phyloP scores from a whole-genome alignment of 495 filamentous ascomycete genomes.

The Penicillium crystallinum region DNA sequence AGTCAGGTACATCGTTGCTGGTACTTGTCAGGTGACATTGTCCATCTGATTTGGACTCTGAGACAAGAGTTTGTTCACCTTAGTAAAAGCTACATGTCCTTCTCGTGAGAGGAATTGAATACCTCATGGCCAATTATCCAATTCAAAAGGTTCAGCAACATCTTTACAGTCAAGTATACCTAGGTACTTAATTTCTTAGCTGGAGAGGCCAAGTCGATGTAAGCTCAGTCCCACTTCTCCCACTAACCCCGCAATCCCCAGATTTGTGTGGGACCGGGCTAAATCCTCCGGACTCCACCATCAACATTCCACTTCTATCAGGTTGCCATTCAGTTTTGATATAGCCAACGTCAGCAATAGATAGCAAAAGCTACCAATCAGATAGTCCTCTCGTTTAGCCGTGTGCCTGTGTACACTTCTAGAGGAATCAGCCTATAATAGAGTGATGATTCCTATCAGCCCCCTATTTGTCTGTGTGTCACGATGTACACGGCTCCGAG shows the following conservation, averaged over 20 bases:
- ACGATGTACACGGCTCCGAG: background rate
- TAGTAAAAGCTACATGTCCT: too few relatives aligned
- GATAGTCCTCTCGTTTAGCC: background rate
- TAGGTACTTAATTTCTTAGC: too few relatives aligned
- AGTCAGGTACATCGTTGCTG: background rate
- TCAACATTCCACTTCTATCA: background rate
- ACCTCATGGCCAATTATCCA: background rate
- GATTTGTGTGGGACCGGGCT: constrained; percentile 5
- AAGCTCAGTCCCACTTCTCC: background rate
- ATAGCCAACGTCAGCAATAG: background rate
- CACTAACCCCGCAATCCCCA: constrained; percentile 10
- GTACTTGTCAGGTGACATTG: background rate
- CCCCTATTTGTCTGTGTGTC: background rate
- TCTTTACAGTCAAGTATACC: too few relatives aligned
- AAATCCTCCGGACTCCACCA: background rate
- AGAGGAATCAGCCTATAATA: background rate
- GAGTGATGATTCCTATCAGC: background rate
- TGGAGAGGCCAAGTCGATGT: background rate
- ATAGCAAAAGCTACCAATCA: background rate
- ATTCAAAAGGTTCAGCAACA: too few relatives aligned
- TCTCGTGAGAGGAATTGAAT: too few relatives aligned
- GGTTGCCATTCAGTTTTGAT: background rate
- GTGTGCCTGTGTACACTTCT: background rate
- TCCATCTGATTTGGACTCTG: background rate
- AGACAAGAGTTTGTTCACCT: too few relatives aligned